These are phyloP conservation scores for Phytopythium chamaehyphon DNA, from an alignment of 352 stramenopile genomes.

Conservation along the genomic window DNA sequence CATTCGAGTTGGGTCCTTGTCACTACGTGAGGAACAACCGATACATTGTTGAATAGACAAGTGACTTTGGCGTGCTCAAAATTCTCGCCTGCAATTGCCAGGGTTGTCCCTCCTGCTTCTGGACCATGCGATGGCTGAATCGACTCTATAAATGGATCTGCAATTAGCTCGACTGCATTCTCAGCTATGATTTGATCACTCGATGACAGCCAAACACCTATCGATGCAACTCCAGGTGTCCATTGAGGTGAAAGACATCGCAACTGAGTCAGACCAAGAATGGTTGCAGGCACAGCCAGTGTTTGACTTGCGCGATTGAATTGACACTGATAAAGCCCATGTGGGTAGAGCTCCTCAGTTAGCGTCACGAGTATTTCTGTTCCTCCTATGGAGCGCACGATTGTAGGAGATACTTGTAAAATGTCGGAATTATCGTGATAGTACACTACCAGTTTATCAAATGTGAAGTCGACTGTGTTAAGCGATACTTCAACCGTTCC, in stretches of 20 bases:
- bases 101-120: constrained; percentile 17
- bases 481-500: constrained; percentile 33
- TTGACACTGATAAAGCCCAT: constrained; percentile 25
- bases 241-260: constrained; percentile 24
- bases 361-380: constrained; percentile 19
- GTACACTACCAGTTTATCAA: constrained; percentile 16
- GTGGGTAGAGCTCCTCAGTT: constrained; percentile 7
- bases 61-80: constrained; percentile 11
- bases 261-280: constrained; percentile 15
- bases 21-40: constrained; percentile 12
- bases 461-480: constrained; percentile 48
- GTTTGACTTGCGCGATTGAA: constrained; percentile 18
- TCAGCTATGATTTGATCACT: constrained; percentile 18
- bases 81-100: constrained; percentile 18
- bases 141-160: constrained; percentile 13
- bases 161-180: constrained; percentile 15
- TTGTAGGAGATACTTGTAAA: constrained; percentile 16
- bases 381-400: constrained; percentile 22
- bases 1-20: constrained; percentile 16
- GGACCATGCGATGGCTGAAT: constrained; percentile 22
- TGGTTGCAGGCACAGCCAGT: constrained; percentile 17
- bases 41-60: constrained; percentile 24
- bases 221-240: constrained; percentile 15
- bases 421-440: constrained; percentile 29
- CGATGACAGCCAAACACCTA: constrained; percentile 22